These are phyloP conservation scores for Medicago lupulina DNA, from an alignment of 306 rosid genomes.

Conservation along the genomic window DNA sequence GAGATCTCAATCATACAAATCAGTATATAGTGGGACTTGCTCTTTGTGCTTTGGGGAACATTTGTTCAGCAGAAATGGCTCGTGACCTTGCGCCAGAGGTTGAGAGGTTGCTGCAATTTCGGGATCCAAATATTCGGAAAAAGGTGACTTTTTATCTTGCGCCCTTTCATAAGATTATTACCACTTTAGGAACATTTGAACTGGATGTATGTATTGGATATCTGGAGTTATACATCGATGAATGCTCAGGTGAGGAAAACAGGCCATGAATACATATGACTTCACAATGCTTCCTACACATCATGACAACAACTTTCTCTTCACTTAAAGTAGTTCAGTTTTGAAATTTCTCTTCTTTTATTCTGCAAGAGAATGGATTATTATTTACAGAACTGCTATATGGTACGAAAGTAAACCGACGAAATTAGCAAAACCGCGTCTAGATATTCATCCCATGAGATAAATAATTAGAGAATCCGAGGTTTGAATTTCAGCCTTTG, in stretches of 20 bases:
- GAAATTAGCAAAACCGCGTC: too few species aligned
- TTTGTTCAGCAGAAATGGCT: conserved; percentile 99
- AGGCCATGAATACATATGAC: conserved; percentile 12
- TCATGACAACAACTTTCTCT: conserved; percentile 27
- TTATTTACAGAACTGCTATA: neutral
- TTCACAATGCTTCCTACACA: conserved; percentile 15
- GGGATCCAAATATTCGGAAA: conserved; percentile 95
- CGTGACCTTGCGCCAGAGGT: conserved; percentile 99
- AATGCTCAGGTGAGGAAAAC: conserved; percentile 34
- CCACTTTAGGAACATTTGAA: conserved; percentile 26
- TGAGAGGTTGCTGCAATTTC: conserved; percentile 88
- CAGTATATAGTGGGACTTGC: conserved; percentile 99
- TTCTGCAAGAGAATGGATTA: conserved; percentile 32
- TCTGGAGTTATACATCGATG: neutral
- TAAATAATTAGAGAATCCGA: too few species aligned
- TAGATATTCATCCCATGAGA: too few species aligned
- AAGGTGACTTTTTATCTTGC: conserved; percentile 59
- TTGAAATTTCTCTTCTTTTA: conserved; percentile 26
- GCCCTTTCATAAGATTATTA: neutral
- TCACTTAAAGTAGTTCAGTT: conserved; percentile 7
- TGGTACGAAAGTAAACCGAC: too few species aligned
- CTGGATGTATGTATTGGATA: conserved; percentile 27
- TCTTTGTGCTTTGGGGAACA: conserved; percentile 98
- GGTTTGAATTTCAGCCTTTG: too few species aligned
- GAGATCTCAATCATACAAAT: conserved; percentile 95